phyloP scores from a whole-genome alignment of 2,329 filamentous ascomycete species.

The Ophiocordyceps camponoti-floridani region DNA sequence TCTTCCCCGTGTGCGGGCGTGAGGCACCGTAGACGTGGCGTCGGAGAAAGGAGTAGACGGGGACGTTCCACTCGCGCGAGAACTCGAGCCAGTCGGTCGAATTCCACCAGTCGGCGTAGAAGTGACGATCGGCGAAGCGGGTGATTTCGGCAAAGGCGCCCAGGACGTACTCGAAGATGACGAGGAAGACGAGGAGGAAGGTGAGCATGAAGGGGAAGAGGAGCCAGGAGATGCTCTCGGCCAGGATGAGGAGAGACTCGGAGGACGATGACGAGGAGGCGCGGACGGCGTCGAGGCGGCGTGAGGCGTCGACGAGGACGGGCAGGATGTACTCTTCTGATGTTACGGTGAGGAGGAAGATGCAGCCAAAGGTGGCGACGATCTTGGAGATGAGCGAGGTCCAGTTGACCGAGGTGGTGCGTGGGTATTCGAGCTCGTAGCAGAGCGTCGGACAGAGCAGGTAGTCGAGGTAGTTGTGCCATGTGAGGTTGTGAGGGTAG shows the following conservation, averaged over 20 bases:
- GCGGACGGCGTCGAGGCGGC: slow-evolving; percentile 26
- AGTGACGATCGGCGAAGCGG: slow-evolving; percentile 80
- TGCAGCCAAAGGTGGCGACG: slow-evolving; percentile 82
- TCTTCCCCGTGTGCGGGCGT: slow-evolving; percentile 55
- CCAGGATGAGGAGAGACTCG: slow-evolving; percentile 63
- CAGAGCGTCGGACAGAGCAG: slow-evolving; percentile 87
- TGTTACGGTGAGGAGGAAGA: slow-evolving; percentile 80
- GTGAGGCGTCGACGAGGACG: slow-evolving; percentile 55
- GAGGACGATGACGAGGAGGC: slow-evolving; percentile 17
- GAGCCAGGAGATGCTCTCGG: slow-evolving; percentile 78
- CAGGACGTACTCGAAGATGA: slow-evolving; percentile 94
- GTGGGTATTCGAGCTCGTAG: slow-evolving; percentile 93
- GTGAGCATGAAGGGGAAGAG: slow-evolving; percentile 96
- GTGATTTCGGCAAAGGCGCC: slow-evolving; percentile 92
- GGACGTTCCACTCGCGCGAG: slow-evolving; percentile 92
- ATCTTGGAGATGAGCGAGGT: slow-evolving; percentile 69
- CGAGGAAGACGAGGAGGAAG: slow-evolving; percentile 86
- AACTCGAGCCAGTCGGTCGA: slow-evolving; percentile 89
- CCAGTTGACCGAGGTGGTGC: slow-evolving; percentile 59
- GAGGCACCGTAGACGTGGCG: slow-evolving; percentile 85
- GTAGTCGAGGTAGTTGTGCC: slow-evolving; percentile 70
- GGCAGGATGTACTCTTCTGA: slow-evolving; percentile 94
- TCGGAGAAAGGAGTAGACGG: slow-evolving; percentile 87
- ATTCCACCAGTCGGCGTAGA: slow-evolving; percentile 70
- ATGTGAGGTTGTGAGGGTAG: slow-evolving; percentile 76